Evolutionary conservation across 129 eudicot species (phyloP).

Genomic region (Arctium lappa): DNA sequence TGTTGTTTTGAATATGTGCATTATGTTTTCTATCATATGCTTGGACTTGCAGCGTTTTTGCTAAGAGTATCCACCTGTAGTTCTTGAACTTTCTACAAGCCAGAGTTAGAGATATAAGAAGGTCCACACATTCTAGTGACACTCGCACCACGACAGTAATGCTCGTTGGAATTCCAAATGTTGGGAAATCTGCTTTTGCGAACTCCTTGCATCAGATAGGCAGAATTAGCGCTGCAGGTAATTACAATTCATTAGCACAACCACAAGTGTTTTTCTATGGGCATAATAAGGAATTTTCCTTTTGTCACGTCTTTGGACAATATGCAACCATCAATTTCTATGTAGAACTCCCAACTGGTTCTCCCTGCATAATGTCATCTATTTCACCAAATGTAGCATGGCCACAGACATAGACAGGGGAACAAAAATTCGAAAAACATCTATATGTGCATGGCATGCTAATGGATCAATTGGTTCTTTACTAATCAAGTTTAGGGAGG

Average conservation of each 20-base stretch:
- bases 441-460: no score
- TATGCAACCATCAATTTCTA: background rate
- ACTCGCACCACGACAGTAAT: constrained; percentile 55
- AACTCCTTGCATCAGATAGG: constrained; percentile 85
- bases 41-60: background rate
- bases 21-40: background rate
- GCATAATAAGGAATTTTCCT: background rate
- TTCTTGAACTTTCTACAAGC: constrained; percentile 71
- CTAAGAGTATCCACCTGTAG: constrained; percentile 38
- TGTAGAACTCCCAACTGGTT: background rate
- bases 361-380: no score
- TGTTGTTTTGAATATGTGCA: background rate
- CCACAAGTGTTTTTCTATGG: background rate
- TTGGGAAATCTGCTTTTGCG: constrained; percentile 87
- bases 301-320: background rate
- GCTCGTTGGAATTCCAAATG: constrained; percentile 88
- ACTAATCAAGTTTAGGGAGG: no score
- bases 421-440: no score
- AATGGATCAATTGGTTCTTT: no score
- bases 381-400: no score
- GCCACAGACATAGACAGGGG: no score
- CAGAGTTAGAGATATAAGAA: constrained; percentile 58
- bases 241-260: background rate
- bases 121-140: constrained; percentile 29
- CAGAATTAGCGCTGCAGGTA: constrained; percentile 80